These are phyloP conservation scores for Lentinula sp. DNA, from an alignment of 768 basidiomycete genomes.

Conservation along the genomic window DNA sequence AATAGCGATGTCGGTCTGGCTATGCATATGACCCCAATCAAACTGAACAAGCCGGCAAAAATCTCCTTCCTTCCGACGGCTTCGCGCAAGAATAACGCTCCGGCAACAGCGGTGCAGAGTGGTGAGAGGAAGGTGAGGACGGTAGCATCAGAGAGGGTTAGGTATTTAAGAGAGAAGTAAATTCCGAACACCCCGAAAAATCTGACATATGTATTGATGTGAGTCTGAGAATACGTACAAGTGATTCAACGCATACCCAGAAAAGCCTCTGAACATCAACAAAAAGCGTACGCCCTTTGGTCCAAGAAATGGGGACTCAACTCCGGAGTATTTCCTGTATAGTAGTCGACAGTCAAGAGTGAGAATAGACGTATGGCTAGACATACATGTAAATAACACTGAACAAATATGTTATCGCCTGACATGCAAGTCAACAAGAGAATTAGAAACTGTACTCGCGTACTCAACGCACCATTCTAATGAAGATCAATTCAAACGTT, in stretches of 20 bases:
- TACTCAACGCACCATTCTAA: slow-evolving; percentile 41
- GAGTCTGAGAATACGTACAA: neutral
- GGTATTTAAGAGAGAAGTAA: slow-evolving; percentile 69
- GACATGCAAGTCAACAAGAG: neutral
- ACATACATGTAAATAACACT: slow-evolving; percentile 45
- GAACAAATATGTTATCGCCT: slow-evolving; percentile 48
- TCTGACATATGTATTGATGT: slow-evolving; percentile 16
- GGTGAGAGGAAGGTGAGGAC: slow-evolving; percentile 75
- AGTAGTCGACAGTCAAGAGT: neutral
- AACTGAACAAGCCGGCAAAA: slow-evolving; percentile 56
- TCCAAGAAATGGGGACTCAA: slow-evolving; percentile 48
- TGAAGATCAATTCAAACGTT: slow-evolving; percentile 48
- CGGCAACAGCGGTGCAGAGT: slow-evolving; percentile 55
- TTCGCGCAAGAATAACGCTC: slow-evolving; percentile 58
- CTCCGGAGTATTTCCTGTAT: slow-evolving; percentile 26
- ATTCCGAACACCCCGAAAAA: slow-evolving; percentile 68
- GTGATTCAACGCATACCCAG: slow-evolving; percentile 30
- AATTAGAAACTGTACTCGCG: neutral
- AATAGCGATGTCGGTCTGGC: slow-evolving; percentile 76
- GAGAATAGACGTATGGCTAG: neutral
- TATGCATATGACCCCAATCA: slow-evolving; percentile 75
- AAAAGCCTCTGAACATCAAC: slow-evolving; percentile 40
- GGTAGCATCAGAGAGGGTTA: slow-evolving; percentile 74
- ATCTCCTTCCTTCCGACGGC: slow-evolving; percentile 47
- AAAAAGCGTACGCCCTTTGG: slow-evolving; percentile 47